phyloP scores from a whole-genome alignment of 176 grass and related monocot species.

The Raddia distichophylla region DNA sequence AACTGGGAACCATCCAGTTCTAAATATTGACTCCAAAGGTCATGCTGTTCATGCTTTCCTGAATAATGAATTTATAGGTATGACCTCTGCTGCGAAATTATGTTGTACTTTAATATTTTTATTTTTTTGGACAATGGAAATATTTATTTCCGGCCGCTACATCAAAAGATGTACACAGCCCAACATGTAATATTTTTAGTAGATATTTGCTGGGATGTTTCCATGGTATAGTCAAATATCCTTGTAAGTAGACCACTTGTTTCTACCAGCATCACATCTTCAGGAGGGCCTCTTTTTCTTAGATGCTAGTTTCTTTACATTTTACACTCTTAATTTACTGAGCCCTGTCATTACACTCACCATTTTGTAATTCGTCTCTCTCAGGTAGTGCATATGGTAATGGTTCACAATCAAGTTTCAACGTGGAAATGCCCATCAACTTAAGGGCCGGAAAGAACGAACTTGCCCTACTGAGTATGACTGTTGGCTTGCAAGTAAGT shows the following conservation, averaged over 20 bases:
- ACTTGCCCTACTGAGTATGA: constrained; percentile 87
- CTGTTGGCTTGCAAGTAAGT: constrained; percentile 92
- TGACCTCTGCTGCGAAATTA: constrained; percentile 13
- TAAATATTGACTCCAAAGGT: constrained; percentile 76
- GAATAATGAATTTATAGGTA: constrained; percentile 79
- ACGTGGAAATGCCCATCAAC: constrained; percentile 51
- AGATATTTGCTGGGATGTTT: constrained; percentile 24
- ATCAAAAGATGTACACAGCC: no score
- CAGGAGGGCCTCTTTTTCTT: neutral
- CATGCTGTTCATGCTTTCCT: constrained; percentile 88
- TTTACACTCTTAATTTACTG: constrained; percentile 16
- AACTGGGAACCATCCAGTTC: constrained; percentile 46
- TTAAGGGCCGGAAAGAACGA: constrained; percentile 76
- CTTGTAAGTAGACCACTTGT: constrained; percentile 27
- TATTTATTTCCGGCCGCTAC: no score
- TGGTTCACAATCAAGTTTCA: constrained; percentile 69
- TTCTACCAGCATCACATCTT: neutral
- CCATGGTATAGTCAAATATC: neutral
- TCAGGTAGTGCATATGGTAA: constrained; percentile 82
- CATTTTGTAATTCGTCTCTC: constrained; percentile 11
- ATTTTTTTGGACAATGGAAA: neutral
- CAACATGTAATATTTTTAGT: constrained; percentile 7
- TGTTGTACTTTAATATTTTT: neutral
- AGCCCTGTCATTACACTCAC: neutral
- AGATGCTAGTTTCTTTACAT: neutral